Percentiles rank a stretch among this genome's conserved stretches.
Evolutionary conservation across 176 grass and related monocot species (phyloP).

Genomic region (Aegilops umbellulata): DNA sequence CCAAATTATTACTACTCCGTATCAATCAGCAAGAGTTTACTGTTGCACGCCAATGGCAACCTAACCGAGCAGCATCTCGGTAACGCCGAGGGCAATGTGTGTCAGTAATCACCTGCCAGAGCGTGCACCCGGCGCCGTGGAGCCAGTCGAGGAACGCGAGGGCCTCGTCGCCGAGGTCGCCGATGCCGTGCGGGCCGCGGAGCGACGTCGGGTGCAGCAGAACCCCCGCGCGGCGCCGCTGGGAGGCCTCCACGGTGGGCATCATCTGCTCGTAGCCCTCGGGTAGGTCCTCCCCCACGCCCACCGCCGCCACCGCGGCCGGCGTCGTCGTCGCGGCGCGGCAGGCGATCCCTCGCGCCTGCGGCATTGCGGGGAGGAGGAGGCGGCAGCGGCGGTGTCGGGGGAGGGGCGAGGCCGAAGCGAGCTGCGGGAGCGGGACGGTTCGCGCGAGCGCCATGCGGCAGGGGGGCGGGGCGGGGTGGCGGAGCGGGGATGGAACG

Average conservation of each 20-base stretch:
- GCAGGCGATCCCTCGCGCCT: conserved; percentile 17
- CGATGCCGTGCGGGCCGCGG: conserved; percentile 67
- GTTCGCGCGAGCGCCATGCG: conserved; percentile 29
- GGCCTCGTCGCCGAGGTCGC: conserved; percentile 73
- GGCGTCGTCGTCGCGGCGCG: conserved; percentile 8
- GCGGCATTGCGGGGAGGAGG: background rate
- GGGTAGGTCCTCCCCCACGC: conserved; percentile 58
- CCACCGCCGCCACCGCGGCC: background rate
- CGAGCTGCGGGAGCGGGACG: conserved; percentile 12
- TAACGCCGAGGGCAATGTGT: background rate
- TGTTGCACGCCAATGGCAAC: background rate
- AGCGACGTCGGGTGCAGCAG: conserved; percentile 83
- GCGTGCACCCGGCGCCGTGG: conserved; percentile 53
- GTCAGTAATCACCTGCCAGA: conserved; percentile 74
- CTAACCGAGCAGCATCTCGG: background rate
- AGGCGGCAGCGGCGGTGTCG: background rate
- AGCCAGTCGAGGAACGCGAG: conserved; percentile 80
- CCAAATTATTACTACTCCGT: no score
- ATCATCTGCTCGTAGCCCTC: conserved; percentile 66
- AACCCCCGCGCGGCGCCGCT: conserved; percentile 61
- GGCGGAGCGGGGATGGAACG: background rate
- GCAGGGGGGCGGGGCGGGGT: background rate
- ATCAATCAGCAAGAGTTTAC: background rate
- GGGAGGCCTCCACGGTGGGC: conserved; percentile 43
- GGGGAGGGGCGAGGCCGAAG: background rate